Evolutionary conservation across 2,329 filamentous ascomycete species (phyloP).

Genomic region (Botrytis hyacinthi): DNA sequence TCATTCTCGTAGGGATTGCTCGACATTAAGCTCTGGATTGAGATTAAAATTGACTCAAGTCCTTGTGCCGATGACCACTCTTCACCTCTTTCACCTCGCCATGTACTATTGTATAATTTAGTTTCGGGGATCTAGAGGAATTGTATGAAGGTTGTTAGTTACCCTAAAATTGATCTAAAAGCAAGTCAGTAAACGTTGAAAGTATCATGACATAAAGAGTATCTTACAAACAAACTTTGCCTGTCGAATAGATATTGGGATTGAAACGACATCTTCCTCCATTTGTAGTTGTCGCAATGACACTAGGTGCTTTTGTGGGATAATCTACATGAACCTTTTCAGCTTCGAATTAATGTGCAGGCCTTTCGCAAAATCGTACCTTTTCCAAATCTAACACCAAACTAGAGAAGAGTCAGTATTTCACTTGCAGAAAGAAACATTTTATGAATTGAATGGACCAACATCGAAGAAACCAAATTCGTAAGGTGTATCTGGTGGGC

Average conservation of each 20-base stretch:
- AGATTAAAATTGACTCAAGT: conserved; percentile 88
- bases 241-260: conserved; percentile 89
- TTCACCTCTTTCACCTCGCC: conserved; percentile 85
- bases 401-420: conserved; percentile 51
- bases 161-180: conserved; percentile 82
- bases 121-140: background rate
- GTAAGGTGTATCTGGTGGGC: conserved; percentile 91
- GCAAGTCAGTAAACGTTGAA: conserved; percentile 26
- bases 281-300: conserved; percentile 79
- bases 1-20: conserved; percentile 94
- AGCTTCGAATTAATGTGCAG: conserved; percentile 19
- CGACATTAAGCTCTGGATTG: conserved; percentile 95
- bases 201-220: background rate
- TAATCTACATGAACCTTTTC: conserved; percentile 60
- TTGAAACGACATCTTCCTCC: conserved; percentile 87
- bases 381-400: conserved; percentile 72
- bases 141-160: conserved; percentile 33
- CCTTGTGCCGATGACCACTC: conserved; percentile 97
- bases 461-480: conserved; percentile 98
- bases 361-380: conserved; percentile 47
- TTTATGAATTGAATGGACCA: conserved; percentile 31
- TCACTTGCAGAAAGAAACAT: background rate
- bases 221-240: conserved; percentile 87
- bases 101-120: conserved; percentile 63
- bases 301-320: conserved; percentile 63